Evolutionary conservation across 2,329 filamentous ascomycete genomes (phyloP).

Genomic region (Calycina herbarum): DNA sequence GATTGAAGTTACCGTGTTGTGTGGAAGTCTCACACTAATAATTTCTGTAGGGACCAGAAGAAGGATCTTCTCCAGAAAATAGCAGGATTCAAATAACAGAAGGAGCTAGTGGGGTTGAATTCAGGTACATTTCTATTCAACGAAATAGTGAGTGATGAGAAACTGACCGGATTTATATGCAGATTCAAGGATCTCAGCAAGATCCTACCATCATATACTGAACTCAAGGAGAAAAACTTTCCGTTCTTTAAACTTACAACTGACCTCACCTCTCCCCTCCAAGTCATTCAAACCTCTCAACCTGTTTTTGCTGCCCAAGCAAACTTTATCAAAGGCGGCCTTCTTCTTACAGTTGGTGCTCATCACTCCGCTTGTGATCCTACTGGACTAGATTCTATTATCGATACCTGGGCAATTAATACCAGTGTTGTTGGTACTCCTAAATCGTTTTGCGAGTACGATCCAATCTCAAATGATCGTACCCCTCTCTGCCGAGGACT

Average conservation of each 20-base stretch:
- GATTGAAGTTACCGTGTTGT: too few species aligned
- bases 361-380: conserved; percentile 54
- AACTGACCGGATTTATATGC: neutral
- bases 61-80: too few species aligned
- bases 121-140: too few species aligned
- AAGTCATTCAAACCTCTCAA: conserved; percentile 19
- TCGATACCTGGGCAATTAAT: conserved; percentile 47
- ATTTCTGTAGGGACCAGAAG: too few species aligned
- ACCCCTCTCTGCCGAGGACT: conserved; percentile 41
- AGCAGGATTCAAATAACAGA: too few species aligned
- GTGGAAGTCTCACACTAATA: too few species aligned
- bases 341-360: conserved; percentile 50
- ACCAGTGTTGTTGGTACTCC: conserved; percentile 40
- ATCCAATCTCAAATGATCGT: conserved; percentile 43
- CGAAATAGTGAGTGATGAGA: too few species aligned
- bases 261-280: conserved; percentile 16
- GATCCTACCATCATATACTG: conserved; percentile 19
- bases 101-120: too few species aligned
- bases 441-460: conserved; percentile 25
- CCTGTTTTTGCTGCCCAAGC: conserved; percentile 49
- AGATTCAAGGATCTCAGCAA: conserved; percentile 23
- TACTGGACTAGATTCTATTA: conserved; percentile 43
- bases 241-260: conserved; percentile 24
- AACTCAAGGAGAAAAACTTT: conserved; percentile 23
- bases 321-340: conserved; percentile 49